These are phyloP conservation scores for Apiospora pterosperma DNA, from an alignment of 2,329 filamentous ascomycete genomes.

Conservation along the genomic window DNA sequence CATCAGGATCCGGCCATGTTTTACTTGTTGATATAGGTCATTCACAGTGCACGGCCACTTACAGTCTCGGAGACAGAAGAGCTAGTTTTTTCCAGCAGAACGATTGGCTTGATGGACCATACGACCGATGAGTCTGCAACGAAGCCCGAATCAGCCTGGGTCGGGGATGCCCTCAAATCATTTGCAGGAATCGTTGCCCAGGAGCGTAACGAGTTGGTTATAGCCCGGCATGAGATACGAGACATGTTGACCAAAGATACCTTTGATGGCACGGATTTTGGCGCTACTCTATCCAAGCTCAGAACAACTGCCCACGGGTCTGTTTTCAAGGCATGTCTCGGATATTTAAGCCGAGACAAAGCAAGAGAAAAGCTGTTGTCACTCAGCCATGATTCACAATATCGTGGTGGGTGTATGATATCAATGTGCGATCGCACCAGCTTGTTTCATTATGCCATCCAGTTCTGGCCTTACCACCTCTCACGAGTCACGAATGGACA, in stretches of 20 bases:
- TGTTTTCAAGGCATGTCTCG: not conserved
- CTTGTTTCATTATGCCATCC: not conserved
- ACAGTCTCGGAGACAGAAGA: not conserved
- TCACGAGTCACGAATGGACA: not conserved
- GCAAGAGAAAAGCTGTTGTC: not conserved
- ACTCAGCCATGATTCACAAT: not conserved
- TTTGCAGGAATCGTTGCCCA: not conserved
- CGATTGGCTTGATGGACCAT: not conserved
- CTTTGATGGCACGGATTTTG: not conserved
- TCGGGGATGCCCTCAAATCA: not conserved
- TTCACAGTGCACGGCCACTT: not conserved
- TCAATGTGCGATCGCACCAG: not conserved
- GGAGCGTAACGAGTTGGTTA: not conserved
- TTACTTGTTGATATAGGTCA: not conserved
- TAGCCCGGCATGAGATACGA: not conserved
- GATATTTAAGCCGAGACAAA: not conserved
- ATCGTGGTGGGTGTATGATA: not conserved
- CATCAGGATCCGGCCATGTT: not conserved
- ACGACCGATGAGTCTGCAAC: not conserved
- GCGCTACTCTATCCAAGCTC: not conserved
- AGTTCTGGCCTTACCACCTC: not conserved
- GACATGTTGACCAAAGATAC: not conserved
- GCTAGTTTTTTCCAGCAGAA: not conserved
- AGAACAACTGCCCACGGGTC: not conserved
- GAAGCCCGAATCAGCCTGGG: not conserved